phyloP scores from a whole-genome alignment of 768 basidiomycete genomes.

The Chiua virens region DNA sequence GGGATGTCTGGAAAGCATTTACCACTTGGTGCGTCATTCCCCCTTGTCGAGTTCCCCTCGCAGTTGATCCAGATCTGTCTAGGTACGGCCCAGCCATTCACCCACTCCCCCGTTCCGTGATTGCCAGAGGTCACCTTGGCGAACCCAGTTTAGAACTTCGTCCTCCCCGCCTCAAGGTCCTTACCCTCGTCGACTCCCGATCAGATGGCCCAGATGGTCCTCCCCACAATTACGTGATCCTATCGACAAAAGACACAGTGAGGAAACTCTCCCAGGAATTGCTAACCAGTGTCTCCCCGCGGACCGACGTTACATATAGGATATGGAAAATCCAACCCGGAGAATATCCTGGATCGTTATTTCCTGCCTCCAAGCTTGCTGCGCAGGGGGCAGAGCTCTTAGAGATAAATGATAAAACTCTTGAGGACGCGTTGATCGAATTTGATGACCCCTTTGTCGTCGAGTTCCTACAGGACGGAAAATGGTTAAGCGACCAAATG shows the following conservation, averaged over 20 bases:
- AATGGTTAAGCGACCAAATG: constrained; percentile 54
- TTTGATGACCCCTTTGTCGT: constrained; percentile 71
- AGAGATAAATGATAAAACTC: constrained; percentile 42
- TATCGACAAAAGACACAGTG: constrained; percentile 55
- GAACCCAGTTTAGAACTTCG: constrained; percentile 65
- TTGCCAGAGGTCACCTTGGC: constrained; percentile 53
- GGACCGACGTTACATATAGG: constrained; percentile 44
- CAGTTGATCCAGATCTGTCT: neutral
- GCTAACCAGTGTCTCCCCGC: constrained; percentile 36
- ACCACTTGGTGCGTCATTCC: constrained; percentile 48
- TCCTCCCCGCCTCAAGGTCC: constrained; percentile 63
- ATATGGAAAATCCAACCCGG: constrained; percentile 59
- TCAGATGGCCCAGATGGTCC: constrained; percentile 29
- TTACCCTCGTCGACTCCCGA: constrained; percentile 39
- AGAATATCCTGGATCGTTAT: constrained; percentile 32
- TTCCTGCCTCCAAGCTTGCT: constrained; percentile 28
- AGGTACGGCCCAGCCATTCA: constrained; percentile 72
- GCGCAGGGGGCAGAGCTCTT: constrained; percentile 40
- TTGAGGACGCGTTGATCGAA: constrained; percentile 60
- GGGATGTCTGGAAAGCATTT: constrained; percentile 68
- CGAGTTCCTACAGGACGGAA: constrained; percentile 62
- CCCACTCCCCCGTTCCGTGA: constrained; percentile 65
- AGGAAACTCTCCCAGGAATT: constrained; percentile 42
- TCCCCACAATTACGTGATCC: constrained; percentile 38
- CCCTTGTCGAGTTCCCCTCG: neutral